A percentile compares a stretch with the other conserved stretches of the same genome.
These are phyloP conservation scores for Candida sithepensis DNA, from an alignment of 805 yeast species.

Conservation along the genomic window DNA sequence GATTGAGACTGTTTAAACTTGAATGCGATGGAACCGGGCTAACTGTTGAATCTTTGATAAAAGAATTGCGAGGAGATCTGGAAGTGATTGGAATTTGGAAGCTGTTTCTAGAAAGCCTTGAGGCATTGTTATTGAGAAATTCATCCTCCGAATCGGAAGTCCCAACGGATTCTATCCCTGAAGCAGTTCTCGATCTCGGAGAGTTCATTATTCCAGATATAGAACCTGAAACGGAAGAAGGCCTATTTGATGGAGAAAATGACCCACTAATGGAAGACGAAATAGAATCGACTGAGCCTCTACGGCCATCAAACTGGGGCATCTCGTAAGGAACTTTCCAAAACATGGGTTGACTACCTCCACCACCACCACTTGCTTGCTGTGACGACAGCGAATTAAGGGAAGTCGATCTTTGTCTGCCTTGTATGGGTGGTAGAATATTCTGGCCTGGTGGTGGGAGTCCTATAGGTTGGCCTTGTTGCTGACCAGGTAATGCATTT, in stretches of 20 bases:
- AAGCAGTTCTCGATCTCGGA: constrained; percentile 16
- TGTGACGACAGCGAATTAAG: constrained; percentile 12
- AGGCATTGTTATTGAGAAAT: constrained; percentile 19
- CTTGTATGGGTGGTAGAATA: constrained; percentile 21
- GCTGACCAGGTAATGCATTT: constrained; percentile 9
- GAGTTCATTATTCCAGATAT: constrained; percentile 9
- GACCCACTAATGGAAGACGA: constrained; percentile 42
- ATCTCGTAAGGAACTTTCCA: constrained; percentile 64
- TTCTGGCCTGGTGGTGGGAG: not conserved
- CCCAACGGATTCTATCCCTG: constrained; percentile 22
- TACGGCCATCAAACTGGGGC: constrained; percentile 33
- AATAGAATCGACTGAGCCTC: constrained; percentile 48
- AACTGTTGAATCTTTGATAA: constrained; percentile 19
- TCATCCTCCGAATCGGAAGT: constrained; percentile 35
- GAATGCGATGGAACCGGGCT: constrained; percentile 25
- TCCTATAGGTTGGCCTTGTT: not conserved
- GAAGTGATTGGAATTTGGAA: constrained; percentile 24
- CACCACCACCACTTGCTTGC: no score
- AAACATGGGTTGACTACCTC: constrained; percentile 30
- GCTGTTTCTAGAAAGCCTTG: constrained; percentile 21
- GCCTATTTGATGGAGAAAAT: constrained; percentile 22
- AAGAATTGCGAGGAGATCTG: constrained; percentile 18
- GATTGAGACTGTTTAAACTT: constrained; percentile 23
- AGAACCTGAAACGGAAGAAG: constrained; percentile 23
- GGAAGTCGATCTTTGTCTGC: constrained; percentile 21